phyloP scores from a whole-genome alignment of 306 rosid species.

The Cucurbita pepo region DNA sequence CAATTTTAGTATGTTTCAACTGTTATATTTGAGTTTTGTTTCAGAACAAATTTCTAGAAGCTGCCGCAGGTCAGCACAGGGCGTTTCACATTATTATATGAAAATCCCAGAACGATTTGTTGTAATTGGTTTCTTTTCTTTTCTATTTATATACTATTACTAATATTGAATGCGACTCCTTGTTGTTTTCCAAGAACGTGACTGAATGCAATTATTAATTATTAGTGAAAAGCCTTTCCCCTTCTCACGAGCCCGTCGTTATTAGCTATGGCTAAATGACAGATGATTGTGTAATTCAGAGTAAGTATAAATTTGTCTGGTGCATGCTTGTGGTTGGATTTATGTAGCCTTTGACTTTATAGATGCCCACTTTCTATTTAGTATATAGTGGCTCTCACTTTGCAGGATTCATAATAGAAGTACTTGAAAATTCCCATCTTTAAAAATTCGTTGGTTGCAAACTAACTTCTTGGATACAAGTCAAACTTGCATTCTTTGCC shows the following conservation, averaged over 20 bases:
- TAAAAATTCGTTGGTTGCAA: neutral
- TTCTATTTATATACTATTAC: neutral
- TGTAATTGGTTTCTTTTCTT: neutral
- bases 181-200: neutral
- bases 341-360: constrained; percentile 2
- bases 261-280: neutral
- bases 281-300: neutral
- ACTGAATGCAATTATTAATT: neutral
- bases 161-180: neutral
- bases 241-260: neutral
- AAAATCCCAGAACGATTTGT: neutral
- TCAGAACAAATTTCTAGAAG: neutral
- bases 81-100: neutral
- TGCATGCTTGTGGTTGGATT: neutral
- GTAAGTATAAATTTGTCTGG: neutral
- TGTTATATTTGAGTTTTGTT: neutral
- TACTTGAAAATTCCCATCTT: neutral
- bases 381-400: constrained; percentile 4
- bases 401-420: neutral
- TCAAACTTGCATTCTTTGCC: constrained; percentile 4
- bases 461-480: neutral
- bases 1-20: no score
- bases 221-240: neutral
- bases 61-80: neutral
- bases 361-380: neutral